phyloP scores from a whole-genome alignment of 202 grass and related monocot genomes.

The Digitaria exilis region DNA sequence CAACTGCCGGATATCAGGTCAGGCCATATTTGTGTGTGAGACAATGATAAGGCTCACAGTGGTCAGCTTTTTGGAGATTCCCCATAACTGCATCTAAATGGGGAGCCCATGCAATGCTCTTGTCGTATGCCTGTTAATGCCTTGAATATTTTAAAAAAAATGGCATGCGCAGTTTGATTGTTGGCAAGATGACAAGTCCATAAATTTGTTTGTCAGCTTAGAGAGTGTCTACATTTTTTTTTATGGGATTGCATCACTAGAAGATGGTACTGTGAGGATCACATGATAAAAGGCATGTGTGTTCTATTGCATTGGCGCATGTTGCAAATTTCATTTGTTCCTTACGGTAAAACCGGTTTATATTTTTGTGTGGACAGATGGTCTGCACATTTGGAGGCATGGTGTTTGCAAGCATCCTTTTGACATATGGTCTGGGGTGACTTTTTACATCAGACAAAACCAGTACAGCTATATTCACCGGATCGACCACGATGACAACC shows the following conservation, averaged over 20 bases:
- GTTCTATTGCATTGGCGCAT: background rate
- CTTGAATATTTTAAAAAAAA: background rate
- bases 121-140: slow-evolving; percentile 21
- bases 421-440: slow-evolving; percentile 79
- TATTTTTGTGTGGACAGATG: slow-evolving; percentile 50
- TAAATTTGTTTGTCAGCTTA: background rate
- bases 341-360: background rate
- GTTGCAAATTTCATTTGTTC: background rate
- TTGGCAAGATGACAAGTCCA: background rate
- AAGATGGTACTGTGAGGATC: background rate
- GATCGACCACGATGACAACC: slow-evolving; percentile 61
- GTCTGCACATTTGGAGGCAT: slow-evolving; percentile 87
- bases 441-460: slow-evolving; percentile 77
- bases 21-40: background rate
- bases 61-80: slow-evolving; percentile 6
- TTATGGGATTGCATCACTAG: background rate
- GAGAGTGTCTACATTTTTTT: background rate
- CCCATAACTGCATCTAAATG: slow-evolving; percentile 33
- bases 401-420: slow-evolving; percentile 83
- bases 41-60: slow-evolving; percentile 42
- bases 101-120: background rate
- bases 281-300: background rate
- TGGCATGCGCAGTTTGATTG: background rate
- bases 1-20: background rate
- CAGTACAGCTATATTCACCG: slow-evolving; percentile 66